Evolutionary conservation across 345 rosid species (phyloP), one percentile per base, ranked within the genome.

Genomic region (Psidium guajava): DNA sequence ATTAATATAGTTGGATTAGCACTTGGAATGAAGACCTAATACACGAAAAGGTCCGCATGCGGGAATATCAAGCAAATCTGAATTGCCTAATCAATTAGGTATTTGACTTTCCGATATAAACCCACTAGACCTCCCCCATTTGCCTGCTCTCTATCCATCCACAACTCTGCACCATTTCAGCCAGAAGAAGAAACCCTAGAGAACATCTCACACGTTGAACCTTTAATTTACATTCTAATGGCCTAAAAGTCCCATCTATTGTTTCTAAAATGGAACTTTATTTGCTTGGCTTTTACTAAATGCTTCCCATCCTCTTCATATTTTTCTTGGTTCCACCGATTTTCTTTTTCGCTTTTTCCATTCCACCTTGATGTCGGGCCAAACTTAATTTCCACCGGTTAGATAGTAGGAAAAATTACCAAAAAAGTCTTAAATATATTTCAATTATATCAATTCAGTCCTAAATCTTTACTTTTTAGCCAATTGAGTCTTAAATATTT

Each of bases 21-120:
- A 85, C 82, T 85, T 54, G 58, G 84, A 85, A 85, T 83, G n/a
- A 24, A 40, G 5, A 69, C 64, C 86, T 83, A 86, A 80, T 83
- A 51, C 69, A 50, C 6, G 27, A 57, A 50, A 83, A 83, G 83
- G 24, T 85, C 58, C 51, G 84, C 85, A 83, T 83, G 28, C 13
- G 40, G 56, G 42, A 47, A 54, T 40, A 49, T 82, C 11, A 49
- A 73, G 32, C n/a, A 10, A 75, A 74, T 85, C 51, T 74, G 21
- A 56, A 51, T 57, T 74, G 47, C 54, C 87, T 77, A 84, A 89
- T 87, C 80, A 86, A 54, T 14, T 24, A 15, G 81, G 24, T 55
- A 55, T 84, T 84, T 56, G 82, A 81, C 47, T 40, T 32, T 10
- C 50, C 25, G 50, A 36, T 83, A 11, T 32, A 18, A 75, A 75